phyloP scores from a whole-genome alignment of 2,329 filamentous ascomycete species.

The Talaromyces albobiverticillius region DNA sequence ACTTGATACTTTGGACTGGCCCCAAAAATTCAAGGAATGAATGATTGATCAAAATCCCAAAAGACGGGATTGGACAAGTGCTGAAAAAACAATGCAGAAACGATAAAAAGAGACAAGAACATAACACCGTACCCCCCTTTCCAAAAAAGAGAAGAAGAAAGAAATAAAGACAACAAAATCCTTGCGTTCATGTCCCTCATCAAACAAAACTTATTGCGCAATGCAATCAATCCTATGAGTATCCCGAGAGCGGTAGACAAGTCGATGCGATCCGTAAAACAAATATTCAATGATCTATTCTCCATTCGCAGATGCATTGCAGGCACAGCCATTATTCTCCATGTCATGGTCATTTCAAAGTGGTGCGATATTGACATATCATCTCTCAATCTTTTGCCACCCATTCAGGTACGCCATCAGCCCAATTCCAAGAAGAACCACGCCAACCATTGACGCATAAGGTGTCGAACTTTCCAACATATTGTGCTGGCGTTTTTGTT shows the following conservation, averaged over 20 bases:
- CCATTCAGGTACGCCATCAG: conserved; percentile 85
- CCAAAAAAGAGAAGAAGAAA: conserved; percentile 14
- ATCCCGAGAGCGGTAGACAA: not conserved
- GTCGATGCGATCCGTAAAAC: not conserved
- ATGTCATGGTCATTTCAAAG: not conserved
- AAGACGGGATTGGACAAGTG: conserved; percentile 16
- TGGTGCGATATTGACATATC: conserved; percentile 14
- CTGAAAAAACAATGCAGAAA: conserved; percentile 25
- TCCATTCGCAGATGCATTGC: conserved; percentile 9
- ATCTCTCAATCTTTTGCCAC: conserved; percentile 63
- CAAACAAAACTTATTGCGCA: conserved; percentile 8
- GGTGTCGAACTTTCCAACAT: conserved; percentile 60
- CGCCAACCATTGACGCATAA: conserved; percentile 78
- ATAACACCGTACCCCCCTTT: too few relatives aligned
- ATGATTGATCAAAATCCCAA: conserved; percentile 18
- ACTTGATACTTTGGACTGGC: not conserved
- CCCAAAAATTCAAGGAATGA: not conserved
- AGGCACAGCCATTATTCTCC: conserved; percentile 8
- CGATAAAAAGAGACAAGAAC: conserved; percentile 17
- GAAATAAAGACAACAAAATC: conserved; percentile 16
- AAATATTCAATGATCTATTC: conserved; percentile 1
- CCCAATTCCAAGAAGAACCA: conserved; percentile 76
- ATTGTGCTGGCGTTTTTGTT: conserved; percentile 30
- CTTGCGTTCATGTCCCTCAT: conserved; percentile 7
- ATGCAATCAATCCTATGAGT: conserved; percentile 1